Base-by-base conservation (phyloP, 441 rosid genomes). In the Geranium incanum region DNA sequence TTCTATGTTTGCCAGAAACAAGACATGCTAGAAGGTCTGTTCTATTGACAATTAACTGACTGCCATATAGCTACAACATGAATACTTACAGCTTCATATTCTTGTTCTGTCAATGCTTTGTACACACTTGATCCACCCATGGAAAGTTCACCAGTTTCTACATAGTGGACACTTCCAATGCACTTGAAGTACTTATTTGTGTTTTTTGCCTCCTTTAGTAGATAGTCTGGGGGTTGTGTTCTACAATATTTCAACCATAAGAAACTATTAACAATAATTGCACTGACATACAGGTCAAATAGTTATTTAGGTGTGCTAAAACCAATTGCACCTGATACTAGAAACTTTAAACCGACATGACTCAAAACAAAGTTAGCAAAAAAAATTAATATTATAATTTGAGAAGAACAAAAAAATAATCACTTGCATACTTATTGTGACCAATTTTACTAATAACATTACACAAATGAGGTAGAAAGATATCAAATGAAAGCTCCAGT, bases 171-270 rank as follows among this genome's bases (percentile, higher is more conserved):
- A 81, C 84, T 89, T 67, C 94, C 96, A 72, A 95, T 73, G 77
- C 95, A 91, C 84, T 91, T 95, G 75, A 93, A 96, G 79, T 93
- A 96, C 85, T 93, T 96, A 70, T 75, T 86, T 4, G 95, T 84
- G 78, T 85, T 87, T 83, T 91, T 93, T 70, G 99, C 97, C 81
- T 93, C 97, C 87, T 91, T 90, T 71, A 96, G 86, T 64, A 93
- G 75, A 81, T 91, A 90, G 84, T 93, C 99, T 72, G 99, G 98
- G 73, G 99, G 99, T 78, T 93, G 97, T 68, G 81, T 88, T 77
- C 99, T 96, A 84, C 79, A 81, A 78, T 68, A 87, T 71, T 66
- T 76, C 74, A 83, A 81, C 33, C 78, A 62, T 68, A 77, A 71
- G 69, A 78, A 33, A 70, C 37, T n/a, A 73, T 59, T 76, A 12